phyloP scores from a whole-genome alignment of 1,284 basidiomycete genomes.

The Anthracocystis panici-leucophaei region DNA sequence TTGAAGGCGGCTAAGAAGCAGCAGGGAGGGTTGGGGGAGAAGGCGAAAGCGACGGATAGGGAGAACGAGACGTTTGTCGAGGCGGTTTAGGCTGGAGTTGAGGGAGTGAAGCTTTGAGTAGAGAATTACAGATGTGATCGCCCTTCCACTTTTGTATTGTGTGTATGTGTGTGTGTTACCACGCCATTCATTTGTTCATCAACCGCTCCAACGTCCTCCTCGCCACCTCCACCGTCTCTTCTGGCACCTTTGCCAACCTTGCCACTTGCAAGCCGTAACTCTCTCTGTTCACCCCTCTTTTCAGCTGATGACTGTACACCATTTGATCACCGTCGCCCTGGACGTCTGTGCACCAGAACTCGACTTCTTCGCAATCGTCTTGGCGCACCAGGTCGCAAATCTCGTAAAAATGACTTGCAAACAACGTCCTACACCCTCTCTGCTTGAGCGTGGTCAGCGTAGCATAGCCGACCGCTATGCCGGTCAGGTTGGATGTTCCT shows the following conservation, averaged over 20 bases:
- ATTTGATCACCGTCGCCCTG: constrained; percentile 76
- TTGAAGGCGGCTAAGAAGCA: constrained; percentile 22
- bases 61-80: constrained; percentile 47
- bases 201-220: constrained; percentile 7
- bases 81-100: constrained; percentile 26
- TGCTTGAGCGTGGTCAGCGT: constrained; percentile 84
- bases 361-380: constrained; percentile 70
- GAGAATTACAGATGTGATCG: too few species aligned
- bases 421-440: constrained; percentile 85
- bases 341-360: constrained; percentile 90
- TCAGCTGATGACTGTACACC: constrained; percentile 84
- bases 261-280: constrained; percentile 95
- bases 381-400: constrained; percentile 78
- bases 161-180: neutral
- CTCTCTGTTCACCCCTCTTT: constrained; percentile 86
- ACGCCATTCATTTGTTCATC: neutral
- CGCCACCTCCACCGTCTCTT: constrained; percentile 17
- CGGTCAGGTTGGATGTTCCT: constrained; percentile 91
- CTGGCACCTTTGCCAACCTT: constrained; percentile 85
- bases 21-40: constrained; percentile 24
- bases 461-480: constrained; percentile 91
- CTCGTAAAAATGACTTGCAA: constrained; percentile 98
- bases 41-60: constrained; percentile 14
- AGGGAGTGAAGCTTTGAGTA: constrained; percentile 31
- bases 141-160: too few species aligned